Base-by-base conservation (phyloP, 345 rosid species). In the Brassica cretica region DNA sequence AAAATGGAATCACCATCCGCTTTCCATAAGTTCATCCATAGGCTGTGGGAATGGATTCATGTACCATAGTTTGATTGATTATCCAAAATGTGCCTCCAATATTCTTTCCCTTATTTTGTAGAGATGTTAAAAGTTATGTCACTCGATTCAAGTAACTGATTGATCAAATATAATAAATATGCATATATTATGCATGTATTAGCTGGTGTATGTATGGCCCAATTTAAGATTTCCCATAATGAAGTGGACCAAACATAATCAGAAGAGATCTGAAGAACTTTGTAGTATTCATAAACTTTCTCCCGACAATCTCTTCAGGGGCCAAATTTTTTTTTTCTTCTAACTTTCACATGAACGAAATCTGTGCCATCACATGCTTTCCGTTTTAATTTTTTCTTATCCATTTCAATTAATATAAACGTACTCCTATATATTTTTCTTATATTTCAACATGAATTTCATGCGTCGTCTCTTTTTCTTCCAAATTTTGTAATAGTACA, bases 271-370 rank as follows among this genome's bases (percentile, higher is more conserved):
- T 73, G 56, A 58, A 65, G 29, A 60, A 7, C 29, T 78, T 72
- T 72, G 73, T 78, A 78, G 73, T 66, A 67, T 73, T 73, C 81
- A 65, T n/a, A 58, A 71, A 41, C 39, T 73, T 72, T 66, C 5
- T 66, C 56, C 62, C 74, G 82, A 72, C 82, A 78, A 78, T 66
- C 64, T 66, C 69, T 78, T 72, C 82, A 78, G 74, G 82, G 82
- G 74, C 73, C 77, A 72, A 3, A 41, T 39, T 78, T 78, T 58
- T 59, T 58, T 68, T 24, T 8, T 3, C 21, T 29, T 15, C 21
- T 14, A 67, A 24, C 66, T 55, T 77, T 77, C 81, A 72, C 77
- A 72, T 78, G 69, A 72, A 78, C 81, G 69, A 72, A 77, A 78
- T 72, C 63, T 72, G 77, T 78, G 81, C 71, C 77, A 72, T 72